Conservation (phyloP, 2,329 filamentous ascomycete species). For the Aspergillus bombycis region DNA sequence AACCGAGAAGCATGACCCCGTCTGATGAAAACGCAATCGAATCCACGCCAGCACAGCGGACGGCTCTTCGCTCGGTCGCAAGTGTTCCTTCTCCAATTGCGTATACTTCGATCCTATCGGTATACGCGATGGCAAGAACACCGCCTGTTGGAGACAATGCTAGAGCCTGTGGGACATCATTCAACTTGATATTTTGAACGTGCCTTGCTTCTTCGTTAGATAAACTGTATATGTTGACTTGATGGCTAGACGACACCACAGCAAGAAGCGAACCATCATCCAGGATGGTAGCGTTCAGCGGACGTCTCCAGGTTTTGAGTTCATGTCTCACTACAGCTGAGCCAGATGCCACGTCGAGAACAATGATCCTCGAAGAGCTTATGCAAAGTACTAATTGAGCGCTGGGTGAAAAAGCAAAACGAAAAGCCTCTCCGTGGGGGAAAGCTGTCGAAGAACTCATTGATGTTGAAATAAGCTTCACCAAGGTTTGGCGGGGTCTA, state of each 20-base stretch:
- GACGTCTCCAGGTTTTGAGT: conserved; percentile 76
- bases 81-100: conserved; percentile 68
- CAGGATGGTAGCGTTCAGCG: conserved; percentile 74
- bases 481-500: conserved; percentile 68
- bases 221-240: conserved; percentile 84
- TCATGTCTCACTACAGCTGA: conserved; percentile 71
- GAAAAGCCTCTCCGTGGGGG: conserved; percentile 82
- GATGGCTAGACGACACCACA: conserved; percentile 78
- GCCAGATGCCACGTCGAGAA: conserved; percentile 68
- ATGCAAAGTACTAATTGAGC: conserved; percentile 77
- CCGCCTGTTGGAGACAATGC: conserved; percentile 79
- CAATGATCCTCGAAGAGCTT: conserved; percentile 82
- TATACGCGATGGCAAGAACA: conserved; percentile 81
- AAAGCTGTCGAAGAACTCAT: conserved; percentile 79
- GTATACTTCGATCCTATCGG: conserved; percentile 85
- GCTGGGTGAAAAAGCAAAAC: conserved; percentile 76
- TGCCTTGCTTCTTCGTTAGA: conserved; percentile 66
- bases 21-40: conserved; percentile 75
- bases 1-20: conserved; percentile 76
- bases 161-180: conserved; percentile 77
- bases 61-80: conserved; percentile 70
- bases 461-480: conserved; percentile 81
- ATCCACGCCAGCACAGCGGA: conserved; percentile 78
- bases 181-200: conserved; percentile 74
- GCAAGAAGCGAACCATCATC: conserved; percentile 77